Percentiles rank a stretch among this genome's conserved stretches.
Conservation (phyloP, 129 eudicot genomes). For the Helichrysum umbraculigerum region DNA sequence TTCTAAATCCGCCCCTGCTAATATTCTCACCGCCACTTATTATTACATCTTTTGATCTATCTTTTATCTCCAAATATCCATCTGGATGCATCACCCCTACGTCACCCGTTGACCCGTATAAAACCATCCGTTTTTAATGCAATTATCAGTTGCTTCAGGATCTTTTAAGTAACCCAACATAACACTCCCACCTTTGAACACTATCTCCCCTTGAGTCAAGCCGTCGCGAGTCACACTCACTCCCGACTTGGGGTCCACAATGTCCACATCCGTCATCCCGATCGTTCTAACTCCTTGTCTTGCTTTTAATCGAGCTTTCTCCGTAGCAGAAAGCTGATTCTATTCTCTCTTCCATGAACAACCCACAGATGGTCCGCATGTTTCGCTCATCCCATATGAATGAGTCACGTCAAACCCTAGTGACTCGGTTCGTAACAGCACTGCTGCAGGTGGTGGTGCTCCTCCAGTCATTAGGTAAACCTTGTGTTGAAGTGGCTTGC, state of each 20-base stretch:
- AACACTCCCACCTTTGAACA: constrained; percentile 56
- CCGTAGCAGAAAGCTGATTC: constrained; percentile 49
- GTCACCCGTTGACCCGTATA: constrained; percentile 83
- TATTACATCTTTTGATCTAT: constrained; percentile 76
- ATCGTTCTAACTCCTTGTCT: constrained; percentile 69
- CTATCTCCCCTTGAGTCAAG: constrained; percentile 61
- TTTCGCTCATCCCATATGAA: constrained; percentile 80
- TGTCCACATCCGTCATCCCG: constrained; percentile 57
- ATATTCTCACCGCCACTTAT: constrained; percentile 85
- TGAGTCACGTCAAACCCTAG: constrained; percentile 68
- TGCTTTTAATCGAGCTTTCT: constrained; percentile 63
- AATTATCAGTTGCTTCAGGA: constrained; percentile 53
- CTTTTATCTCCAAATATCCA: constrained; percentile 84
- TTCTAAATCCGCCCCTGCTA: no score
- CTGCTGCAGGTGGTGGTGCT: constrained; percentile 78
- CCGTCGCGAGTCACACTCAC: constrained; percentile 61
- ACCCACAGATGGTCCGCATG: constrained; percentile 52
- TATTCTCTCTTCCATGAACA: constrained; percentile 77
- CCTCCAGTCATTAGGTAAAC: constrained; percentile 66
- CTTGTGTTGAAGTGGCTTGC: constrained; percentile 31
- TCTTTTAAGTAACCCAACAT: constrained; percentile 86
- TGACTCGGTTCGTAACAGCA: constrained; percentile 54
- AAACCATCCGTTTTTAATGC: constrained; percentile 76
- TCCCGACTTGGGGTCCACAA: constrained; percentile 59
- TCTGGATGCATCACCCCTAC: constrained; percentile 83